A percentile compares a stretch with the other conserved stretches of the same genome.
These are phyloP conservation scores for Umbilicaria muhlenbergii DNA, from an alignment of 495 filamentous ascomycete species.

Conservation along the genomic window DNA sequence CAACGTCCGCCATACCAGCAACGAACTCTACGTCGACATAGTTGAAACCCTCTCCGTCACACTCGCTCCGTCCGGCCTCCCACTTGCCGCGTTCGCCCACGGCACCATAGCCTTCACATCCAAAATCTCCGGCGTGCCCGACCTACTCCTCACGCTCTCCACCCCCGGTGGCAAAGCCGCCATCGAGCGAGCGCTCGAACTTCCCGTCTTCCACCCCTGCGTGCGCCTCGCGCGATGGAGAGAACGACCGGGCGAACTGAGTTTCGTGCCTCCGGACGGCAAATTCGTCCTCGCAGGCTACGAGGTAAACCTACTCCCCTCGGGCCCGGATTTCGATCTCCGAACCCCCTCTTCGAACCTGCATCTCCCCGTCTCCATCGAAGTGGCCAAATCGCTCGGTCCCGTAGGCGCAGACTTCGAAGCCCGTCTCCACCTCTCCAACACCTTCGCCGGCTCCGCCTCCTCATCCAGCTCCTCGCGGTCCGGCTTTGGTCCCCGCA, in stretches of 20 bases:
- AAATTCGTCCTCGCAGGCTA: constrained; percentile 91
- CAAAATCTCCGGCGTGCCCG: constrained; percentile 88
- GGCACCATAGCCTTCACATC: constrained; percentile 91
- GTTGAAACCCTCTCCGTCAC: constrained; percentile 79
- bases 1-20: constrained; percentile 89
- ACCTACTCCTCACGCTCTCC: constrained; percentile 66
- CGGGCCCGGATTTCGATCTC: constrained; percentile 27
- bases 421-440: constrained; percentile 57
- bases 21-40: constrained; percentile 94
- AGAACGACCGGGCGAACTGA: constrained; percentile 75
- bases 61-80: constrained; percentile 74
- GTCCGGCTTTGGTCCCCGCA: constrained; percentile 19
- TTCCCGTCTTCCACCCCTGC: constrained; percentile 96
- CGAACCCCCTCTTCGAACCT: constrained; percentile 41
- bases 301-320: constrained; percentile 78
- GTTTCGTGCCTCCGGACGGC: constrained; percentile 90
- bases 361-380: constrained; percentile 64
- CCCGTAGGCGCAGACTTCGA: constrained; percentile 70
- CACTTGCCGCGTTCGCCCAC: constrained; percentile 72
- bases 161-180: constrained; percentile 49
- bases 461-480: constrained; percentile 16
- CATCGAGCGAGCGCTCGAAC: constrained; percentile 54
- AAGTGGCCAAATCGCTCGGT: constrained; percentile 69
- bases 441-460: constrained; percentile 33
- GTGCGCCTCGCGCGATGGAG: constrained; percentile 76